Conservation (phyloP, 1,284 basidiomycete genomes). For the Mrakiaceae sp. region DNA sequence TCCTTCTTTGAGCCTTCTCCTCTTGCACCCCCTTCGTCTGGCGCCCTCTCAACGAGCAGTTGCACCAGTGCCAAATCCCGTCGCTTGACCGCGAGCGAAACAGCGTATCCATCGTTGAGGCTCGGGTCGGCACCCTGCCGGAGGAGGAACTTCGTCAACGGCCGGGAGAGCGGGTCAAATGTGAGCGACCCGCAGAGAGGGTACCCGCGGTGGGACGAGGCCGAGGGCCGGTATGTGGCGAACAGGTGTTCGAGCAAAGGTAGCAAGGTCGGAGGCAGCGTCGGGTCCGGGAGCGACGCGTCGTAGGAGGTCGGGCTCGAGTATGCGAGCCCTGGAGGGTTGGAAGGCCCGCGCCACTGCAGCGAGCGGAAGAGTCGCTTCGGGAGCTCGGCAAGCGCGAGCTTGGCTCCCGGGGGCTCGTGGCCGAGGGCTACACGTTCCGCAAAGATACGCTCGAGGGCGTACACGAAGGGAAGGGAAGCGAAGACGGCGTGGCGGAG, state of each 20-base stretch:
- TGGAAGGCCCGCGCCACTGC: neutral
- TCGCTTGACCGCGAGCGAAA: slow-evolving; percentile 61
- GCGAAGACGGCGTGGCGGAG: slow-evolving; percentile 13
- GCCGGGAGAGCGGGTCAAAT: slow-evolving; percentile 43
- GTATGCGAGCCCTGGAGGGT: neutral
- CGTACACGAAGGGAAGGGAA: neutral
- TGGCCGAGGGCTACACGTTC: neutral
- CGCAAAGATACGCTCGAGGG: slow-evolving; percentile 6
- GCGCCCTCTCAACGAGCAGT: slow-evolving; percentile 54
- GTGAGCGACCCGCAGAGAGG: slow-evolving; percentile 63
- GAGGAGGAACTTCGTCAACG: slow-evolving; percentile 44
- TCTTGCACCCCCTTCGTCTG: slow-evolving; percentile 22
- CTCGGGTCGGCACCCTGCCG: slow-evolving; percentile 56
- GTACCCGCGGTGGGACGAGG: slow-evolving; percentile 61
- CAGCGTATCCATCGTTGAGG: slow-evolving; percentile 48
- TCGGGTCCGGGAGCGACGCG: neutral
- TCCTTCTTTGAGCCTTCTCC: slow-evolving; percentile 6
- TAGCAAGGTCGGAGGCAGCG: slow-evolving; percentile 20
- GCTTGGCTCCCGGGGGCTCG: neutral
- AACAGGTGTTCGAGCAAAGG: slow-evolving; percentile 34
- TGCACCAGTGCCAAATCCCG: slow-evolving; percentile 56
- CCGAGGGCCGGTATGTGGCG: slow-evolving; percentile 29
- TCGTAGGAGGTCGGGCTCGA: neutral
- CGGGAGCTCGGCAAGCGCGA: slow-evolving; percentile 9
- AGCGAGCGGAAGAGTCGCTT: slow-evolving; percentile 14